These are phyloP conservation scores for Graphilbum ipis-grandicollis DNA, from an alignment of 2,329 filamentous ascomycete genomes.

Conservation along the genomic window DNA sequence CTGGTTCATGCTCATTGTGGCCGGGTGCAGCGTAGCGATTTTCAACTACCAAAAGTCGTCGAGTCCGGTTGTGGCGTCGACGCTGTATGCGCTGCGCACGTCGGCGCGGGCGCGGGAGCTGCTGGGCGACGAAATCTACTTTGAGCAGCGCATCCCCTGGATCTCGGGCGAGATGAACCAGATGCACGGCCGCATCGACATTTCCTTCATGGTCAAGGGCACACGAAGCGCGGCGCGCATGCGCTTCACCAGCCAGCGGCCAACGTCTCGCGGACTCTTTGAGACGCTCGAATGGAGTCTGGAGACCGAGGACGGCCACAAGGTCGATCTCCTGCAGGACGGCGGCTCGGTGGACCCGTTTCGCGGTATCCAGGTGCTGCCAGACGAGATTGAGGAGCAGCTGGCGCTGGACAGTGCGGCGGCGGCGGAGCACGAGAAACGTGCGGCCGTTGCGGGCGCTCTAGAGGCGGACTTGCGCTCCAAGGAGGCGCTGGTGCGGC, in stretches of 20 bases:
- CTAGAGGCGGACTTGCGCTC: neutral
- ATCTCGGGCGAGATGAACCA: slow-evolving; percentile 83
- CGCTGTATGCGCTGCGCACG: slow-evolving; percentile 81
- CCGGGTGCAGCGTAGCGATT: slow-evolving; percentile 60
- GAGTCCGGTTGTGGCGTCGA: slow-evolving; percentile 71
- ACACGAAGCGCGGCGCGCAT: slow-evolving; percentile 54
- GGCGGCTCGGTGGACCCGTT: slow-evolving; percentile 13
- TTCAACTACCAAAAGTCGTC: slow-evolving; percentile 99
- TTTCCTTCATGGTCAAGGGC: slow-evolving; percentile 74
- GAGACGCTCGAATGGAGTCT: slow-evolving; percentile 86
- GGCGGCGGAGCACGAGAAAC: slow-evolving; percentile 1
- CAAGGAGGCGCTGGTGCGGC: slow-evolving; percentile 2
- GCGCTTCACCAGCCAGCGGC: slow-evolving; percentile 62
- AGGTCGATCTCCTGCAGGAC: slow-evolving; percentile 57
- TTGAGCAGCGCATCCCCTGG: slow-evolving; percentile 63
- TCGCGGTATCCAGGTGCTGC: slow-evolving; percentile 10
- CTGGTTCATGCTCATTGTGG: slow-evolving; percentile 59
- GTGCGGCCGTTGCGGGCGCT: neutral
- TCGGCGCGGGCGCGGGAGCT: slow-evolving; percentile 55
- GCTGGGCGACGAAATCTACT: slow-evolving; percentile 78
- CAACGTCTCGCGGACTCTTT: slow-evolving; percentile 44
- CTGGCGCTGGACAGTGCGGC: slow-evolving; percentile 16
- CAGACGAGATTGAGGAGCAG: slow-evolving; percentile 11
- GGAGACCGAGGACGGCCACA: slow-evolving; percentile 40
- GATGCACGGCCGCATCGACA: slow-evolving; percentile 77